These are phyloP conservation scores for Parietichytrium sp. DNA, from an alignment of 108 stramenopile species.

Conservation along the genomic window DNA sequence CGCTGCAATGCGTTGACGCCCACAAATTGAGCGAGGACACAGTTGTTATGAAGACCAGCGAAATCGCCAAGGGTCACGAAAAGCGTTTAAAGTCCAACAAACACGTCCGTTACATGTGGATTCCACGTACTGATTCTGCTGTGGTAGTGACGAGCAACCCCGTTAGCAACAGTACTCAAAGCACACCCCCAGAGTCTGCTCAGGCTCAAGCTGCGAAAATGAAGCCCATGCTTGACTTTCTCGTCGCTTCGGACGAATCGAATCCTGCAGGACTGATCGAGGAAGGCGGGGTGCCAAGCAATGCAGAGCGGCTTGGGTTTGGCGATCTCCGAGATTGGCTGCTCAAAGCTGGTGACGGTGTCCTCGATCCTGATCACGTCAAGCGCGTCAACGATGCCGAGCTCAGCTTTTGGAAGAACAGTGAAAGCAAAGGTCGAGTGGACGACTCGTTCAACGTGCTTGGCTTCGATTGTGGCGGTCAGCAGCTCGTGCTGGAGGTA, in stretches of 20 bases:
- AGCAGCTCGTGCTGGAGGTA: slow-evolving; percentile 96
- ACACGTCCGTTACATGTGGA: slow-evolving; percentile 98
- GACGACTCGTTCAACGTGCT: slow-evolving; percentile 60
- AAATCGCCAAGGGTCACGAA: slow-evolving; percentile 67
- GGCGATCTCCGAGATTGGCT: slow-evolving; percentile 89
- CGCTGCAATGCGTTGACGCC: slow-evolving; percentile 74
- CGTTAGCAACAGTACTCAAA: slow-evolving; percentile 51
- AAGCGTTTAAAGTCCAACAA: slow-evolving; percentile 65
- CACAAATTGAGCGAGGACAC: slow-evolving; percentile 85
- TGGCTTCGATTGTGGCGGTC: slow-evolving; percentile 97
- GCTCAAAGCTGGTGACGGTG: slow-evolving; percentile 66
- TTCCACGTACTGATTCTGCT: slow-evolving; percentile 89
- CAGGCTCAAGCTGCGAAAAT: too few species aligned
- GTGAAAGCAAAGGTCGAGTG: slow-evolving; percentile 62
- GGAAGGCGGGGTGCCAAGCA: slow-evolving; percentile 48
- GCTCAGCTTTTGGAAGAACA: slow-evolving; percentile 84
- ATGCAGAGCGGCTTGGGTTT: slow-evolving; percentile 75
- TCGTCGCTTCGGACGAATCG: too few species aligned
- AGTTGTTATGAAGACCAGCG: slow-evolving; percentile 72
- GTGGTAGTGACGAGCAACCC: slow-evolving; percentile 92
- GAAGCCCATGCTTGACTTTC: slow-evolving; percentile 67
- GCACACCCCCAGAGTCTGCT: slow-evolving; percentile 61
- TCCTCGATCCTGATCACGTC: slow-evolving; percentile 82
- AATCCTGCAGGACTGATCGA: slow-evolving; percentile 48
- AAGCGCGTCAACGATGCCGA: slow-evolving; percentile 89